These are phyloP conservation scores for Acaromyces ingoldii DNA, from an alignment of 1,284 basidiomycete species.

Conservation along the genomic window DNA sequence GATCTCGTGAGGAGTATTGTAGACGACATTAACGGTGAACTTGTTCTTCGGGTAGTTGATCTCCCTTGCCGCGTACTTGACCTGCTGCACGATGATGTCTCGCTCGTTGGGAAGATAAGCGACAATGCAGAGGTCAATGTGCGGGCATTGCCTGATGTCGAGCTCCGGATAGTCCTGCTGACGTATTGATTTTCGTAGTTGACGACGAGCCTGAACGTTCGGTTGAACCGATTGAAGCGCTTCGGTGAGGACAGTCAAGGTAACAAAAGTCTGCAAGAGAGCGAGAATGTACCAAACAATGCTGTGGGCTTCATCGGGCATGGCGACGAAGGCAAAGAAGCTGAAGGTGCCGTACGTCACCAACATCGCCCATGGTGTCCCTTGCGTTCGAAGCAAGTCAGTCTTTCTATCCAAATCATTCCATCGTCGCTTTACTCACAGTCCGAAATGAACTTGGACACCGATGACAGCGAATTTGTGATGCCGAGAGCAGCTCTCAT, in stretches of 20 bases:
- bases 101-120: constrained; percentile 42
- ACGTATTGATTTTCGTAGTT: constrained; percentile 22
- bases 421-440: background rate
- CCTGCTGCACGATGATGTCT: constrained; percentile 38
- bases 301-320: constrained; percentile 23
- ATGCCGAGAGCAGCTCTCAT: no score
- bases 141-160: constrained; percentile 20
- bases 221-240: constrained; percentile 33
- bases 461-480: no score
- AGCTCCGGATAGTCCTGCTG: constrained; percentile 3
- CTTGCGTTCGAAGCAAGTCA: background rate
- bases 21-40: constrained; percentile 37
- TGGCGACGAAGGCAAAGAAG: constrained; percentile 37
- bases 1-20: constrained; percentile 41
- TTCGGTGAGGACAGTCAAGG: constrained; percentile 31
- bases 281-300: constrained; percentile 33
- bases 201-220: constrained; percentile 27
- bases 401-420: background rate
- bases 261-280: constrained; percentile 28
- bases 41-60: constrained; percentile 33
- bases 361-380: constrained; percentile 30
- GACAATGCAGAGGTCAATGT: constrained; percentile 38
- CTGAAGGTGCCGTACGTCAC: constrained; percentile 16
- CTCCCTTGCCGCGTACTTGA: constrained; percentile 31
- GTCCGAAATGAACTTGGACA: background rate